Percentiles rank a stretch among this genome's conserved stretches.
phyloP scores from a whole-genome alignment of 177 flowering plant genomes.

The Tripterygium wilfordii region DNA sequence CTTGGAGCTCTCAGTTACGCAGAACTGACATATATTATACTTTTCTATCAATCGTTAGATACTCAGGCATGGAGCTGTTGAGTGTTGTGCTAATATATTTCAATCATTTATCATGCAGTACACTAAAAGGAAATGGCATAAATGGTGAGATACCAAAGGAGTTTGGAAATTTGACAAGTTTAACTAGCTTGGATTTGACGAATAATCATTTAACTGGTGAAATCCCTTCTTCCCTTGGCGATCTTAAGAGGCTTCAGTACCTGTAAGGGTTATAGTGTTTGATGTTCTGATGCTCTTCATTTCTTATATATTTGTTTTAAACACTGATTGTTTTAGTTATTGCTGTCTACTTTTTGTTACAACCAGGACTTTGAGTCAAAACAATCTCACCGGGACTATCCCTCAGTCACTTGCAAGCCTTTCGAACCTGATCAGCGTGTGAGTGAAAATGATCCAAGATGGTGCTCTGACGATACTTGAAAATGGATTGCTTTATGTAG shows the following conservation, averaged over 20 bases:
- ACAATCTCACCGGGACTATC: constrained; percentile 68
- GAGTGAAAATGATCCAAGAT: constrained; percentile 28
- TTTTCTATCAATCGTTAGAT: too few species aligned
- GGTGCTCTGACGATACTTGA: too few species aligned
- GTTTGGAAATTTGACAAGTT: constrained; percentile 65
- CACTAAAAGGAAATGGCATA: constrained; percentile 75
- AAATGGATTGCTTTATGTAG: too few species aligned
- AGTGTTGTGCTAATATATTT: constrained; percentile 2
- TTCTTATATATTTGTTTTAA: too few species aligned
- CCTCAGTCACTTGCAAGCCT: constrained; percentile 67
- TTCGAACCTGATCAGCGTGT: constrained; percentile 55
- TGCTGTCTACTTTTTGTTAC: too few species aligned
- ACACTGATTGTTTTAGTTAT: constrained; percentile 14
- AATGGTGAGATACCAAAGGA: constrained; percentile 81
- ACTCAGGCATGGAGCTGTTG: neutral
- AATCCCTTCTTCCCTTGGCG: constrained; percentile 85
- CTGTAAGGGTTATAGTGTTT: constrained; percentile 74
- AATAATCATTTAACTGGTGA: constrained; percentile 65
- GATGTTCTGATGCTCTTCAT: neutral
- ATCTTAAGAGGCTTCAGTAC: constrained; percentile 64
- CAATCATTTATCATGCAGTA: constrained; percentile 28
- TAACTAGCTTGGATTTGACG: constrained; percentile 64
- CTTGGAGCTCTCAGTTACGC: too few species aligned
- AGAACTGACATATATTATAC: too few species aligned
- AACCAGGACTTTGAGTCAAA: constrained; percentile 76